Evolutionary conservation across 78 protist species (phyloP).

Genomic region (Creolimax fragrantissima): DNA sequence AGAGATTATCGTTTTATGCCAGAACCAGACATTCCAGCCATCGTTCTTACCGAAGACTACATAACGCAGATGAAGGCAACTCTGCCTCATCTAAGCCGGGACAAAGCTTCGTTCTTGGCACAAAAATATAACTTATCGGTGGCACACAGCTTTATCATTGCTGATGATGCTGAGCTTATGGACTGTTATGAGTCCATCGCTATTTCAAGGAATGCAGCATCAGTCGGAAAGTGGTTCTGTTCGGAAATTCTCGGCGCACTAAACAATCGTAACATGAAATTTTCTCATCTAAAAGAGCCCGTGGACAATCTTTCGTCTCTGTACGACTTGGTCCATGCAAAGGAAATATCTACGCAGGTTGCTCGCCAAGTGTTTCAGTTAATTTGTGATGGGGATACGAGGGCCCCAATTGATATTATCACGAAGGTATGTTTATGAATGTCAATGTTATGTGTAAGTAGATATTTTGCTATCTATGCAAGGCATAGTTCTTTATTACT

Average conservation of each 20-base stretch:
- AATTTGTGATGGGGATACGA: not conserved
- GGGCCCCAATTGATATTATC: not conserved
- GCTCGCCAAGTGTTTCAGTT: not conserved
- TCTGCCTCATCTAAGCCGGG: not conserved
- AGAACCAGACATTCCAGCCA: conserved; percentile 23
- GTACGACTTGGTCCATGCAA: not conserved
- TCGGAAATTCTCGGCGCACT: not conserved
- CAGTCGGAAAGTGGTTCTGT: not conserved
- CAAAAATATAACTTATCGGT: not conserved
- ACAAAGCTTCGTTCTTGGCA: not conserved
- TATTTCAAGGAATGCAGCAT: not conserved
- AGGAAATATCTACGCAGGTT: not conserved
- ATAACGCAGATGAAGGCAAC: not conserved
- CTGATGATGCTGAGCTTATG: not conserved
- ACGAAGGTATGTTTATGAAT: too few species aligned
- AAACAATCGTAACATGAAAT: not conserved
- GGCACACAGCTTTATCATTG: not conserved
- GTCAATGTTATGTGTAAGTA: too few species aligned
- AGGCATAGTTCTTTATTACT: too few species aligned
- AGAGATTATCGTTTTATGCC: conserved; percentile 40
- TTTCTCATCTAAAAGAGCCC: not conserved
- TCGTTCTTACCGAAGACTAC: not conserved
- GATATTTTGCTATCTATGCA: too few species aligned
- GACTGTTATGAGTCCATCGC: not conserved
- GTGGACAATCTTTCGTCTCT: not conserved